Evolutionary conservation across 2,329 filamentous ascomycete genomes (phyloP).

Genomic region (Fonsecaea multimorphosa): DNA sequence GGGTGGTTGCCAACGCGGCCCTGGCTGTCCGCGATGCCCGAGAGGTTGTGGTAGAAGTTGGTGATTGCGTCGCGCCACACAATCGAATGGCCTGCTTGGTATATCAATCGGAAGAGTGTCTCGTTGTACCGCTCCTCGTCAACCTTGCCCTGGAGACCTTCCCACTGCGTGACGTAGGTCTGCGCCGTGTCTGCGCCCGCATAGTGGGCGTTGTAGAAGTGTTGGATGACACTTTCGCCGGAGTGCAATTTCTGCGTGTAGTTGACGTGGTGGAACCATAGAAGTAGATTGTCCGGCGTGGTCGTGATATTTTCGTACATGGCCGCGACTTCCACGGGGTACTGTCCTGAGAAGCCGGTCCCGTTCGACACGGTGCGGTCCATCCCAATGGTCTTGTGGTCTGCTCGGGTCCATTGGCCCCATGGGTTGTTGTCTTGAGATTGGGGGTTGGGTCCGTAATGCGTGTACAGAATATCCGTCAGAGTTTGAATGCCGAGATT

Average conservation of each 20-base stretch:
- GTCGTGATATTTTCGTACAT: slow-evolving; percentile 66
- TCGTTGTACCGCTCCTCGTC: slow-evolving; percentile 67
- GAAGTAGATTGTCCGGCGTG: slow-evolving; percentile 70
- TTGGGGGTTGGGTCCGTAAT: slow-evolving; percentile 71
- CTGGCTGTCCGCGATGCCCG: slow-evolving; percentile 63
- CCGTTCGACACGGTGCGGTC: slow-evolving; percentile 72
- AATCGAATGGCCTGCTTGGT: slow-evolving; percentile 72
- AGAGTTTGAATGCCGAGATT: slow-evolving; percentile 74
- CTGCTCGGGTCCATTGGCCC: slow-evolving; percentile 75
- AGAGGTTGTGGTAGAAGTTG: slow-evolving; percentile 68
- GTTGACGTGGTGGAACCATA: slow-evolving; percentile 77
- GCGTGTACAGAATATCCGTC: slow-evolving; percentile 69
- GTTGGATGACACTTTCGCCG: slow-evolving; percentile 71
- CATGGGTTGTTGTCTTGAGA: slow-evolving; percentile 71
- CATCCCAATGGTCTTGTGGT: slow-evolving; percentile 68
- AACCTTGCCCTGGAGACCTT: slow-evolving; percentile 60
- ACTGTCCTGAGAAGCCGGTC: slow-evolving; percentile 70
- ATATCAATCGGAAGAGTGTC: slow-evolving; percentile 64
- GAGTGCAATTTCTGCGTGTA: slow-evolving; percentile 68
- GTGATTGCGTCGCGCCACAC: slow-evolving; percentile 73
- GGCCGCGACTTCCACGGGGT: slow-evolving; percentile 64
- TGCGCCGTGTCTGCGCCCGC: slow-evolving; percentile 65
- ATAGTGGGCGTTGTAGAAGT: slow-evolving; percentile 70
- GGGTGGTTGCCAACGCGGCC: slow-evolving; percentile 66
- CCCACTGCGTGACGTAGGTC: slow-evolving; percentile 61